Conservation (phyloP, 805 yeast genomes). For the Candida nanaspora region DNA sequence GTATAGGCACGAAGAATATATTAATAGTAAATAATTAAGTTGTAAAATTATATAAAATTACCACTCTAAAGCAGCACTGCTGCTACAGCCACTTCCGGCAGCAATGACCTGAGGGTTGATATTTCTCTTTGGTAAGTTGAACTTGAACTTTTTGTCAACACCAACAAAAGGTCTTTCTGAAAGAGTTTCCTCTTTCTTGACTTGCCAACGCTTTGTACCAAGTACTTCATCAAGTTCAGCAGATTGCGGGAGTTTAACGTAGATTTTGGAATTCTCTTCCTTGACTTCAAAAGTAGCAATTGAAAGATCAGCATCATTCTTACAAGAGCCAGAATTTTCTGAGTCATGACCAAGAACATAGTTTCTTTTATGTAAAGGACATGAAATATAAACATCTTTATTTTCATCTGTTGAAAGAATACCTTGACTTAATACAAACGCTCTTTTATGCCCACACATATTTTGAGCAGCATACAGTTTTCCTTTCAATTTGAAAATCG, state of each 20-base stretch:
- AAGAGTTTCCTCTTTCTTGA: slow-evolving; percentile 17
- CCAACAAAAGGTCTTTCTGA: slow-evolving; percentile 8
- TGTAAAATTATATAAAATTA: too few relatives aligned
- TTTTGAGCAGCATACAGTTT: slow-evolving; percentile 29
- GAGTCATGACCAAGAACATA: slow-evolving; percentile 18
- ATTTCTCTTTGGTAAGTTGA: slow-evolving; percentile 17
- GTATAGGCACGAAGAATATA: too few relatives aligned
- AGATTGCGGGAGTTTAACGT: slow-evolving; percentile 24
- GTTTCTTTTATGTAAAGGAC: slow-evolving; percentile 31
- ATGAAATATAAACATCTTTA: slow-evolving; percentile 24
- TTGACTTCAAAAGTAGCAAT: slow-evolving; percentile 28
- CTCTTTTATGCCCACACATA: slow-evolving; percentile 34
- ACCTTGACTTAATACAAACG: slow-evolving; percentile 30
- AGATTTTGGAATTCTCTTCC: slow-evolving; percentile 25
- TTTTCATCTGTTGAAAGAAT: slow-evolving; percentile 25
- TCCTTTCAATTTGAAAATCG: slow-evolving; percentile 26
- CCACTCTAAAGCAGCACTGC: slow-evolving; percentile 13
- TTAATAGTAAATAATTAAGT: too few relatives aligned
- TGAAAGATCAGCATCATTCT: slow-evolving; percentile 22
- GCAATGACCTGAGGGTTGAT: slow-evolving; percentile 4
- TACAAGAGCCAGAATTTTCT: slow-evolving; percentile 23
- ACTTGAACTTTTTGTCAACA: slow-evolving; percentile 15
- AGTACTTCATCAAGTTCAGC: slow-evolving; percentile 27
- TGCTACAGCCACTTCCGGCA: slow-evolving; percentile 7
- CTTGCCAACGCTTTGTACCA: slow-evolving; percentile 29